Base-by-base conservation (phyloP, 2,329 filamentous ascomycete genomes). In the Nothophaeocryptopus gaeumannii region DNA sequence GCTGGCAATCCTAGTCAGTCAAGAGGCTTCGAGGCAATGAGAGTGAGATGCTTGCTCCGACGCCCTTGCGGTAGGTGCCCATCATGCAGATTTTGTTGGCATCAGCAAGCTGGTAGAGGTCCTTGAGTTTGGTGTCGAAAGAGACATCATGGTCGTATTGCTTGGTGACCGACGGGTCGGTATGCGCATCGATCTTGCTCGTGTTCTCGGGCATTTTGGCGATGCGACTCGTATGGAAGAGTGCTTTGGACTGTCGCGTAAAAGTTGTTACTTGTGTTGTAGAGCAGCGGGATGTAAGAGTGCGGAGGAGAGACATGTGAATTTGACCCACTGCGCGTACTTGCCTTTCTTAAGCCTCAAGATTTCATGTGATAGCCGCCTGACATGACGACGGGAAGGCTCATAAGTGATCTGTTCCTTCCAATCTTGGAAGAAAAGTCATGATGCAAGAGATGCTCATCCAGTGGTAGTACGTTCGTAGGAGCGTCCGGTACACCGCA, bases 101-200 rank as follows among this genome's bases (percentile, higher is more conserved):
- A 54, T 78, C 75, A 38, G 70, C 69, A n/a, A 74, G 63, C 34
- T 68, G 62, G 65, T 74, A 77, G 42, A 78, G 70, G 42, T 78
- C 72, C 45, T 74, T 64, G 59, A 75, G 71, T 53, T 77, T 74
- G 55, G 73, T 59, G n/a, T 69, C 67, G 30, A 67, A 68, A 20
- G 73, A 68, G 5, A 73, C 70, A 30, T 71, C 57, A 43, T 60
- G 66, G 60, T 78, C 75, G 45, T 69, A 76, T 61, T 78, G 75
- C 60, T 76, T 77, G n/a, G 70, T 55, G 48, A 77, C 72, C 2
- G 72, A 72, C 20, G 75, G 74, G 58, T 78, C 75, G 39, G 63
- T 71, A 51, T 71, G 56, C 36, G 71, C 69, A 54, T 68, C 63
- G 59, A 77, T 58, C 53, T 77, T 72, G 48, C 61, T 52, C 14